A percentile compares a stretch with the other conserved stretches of the same genome.
These are phyloP conservation scores for Rubus parviflorus DNA, from an alignment of 306 rosid species.

Conservation along the genomic window DNA sequence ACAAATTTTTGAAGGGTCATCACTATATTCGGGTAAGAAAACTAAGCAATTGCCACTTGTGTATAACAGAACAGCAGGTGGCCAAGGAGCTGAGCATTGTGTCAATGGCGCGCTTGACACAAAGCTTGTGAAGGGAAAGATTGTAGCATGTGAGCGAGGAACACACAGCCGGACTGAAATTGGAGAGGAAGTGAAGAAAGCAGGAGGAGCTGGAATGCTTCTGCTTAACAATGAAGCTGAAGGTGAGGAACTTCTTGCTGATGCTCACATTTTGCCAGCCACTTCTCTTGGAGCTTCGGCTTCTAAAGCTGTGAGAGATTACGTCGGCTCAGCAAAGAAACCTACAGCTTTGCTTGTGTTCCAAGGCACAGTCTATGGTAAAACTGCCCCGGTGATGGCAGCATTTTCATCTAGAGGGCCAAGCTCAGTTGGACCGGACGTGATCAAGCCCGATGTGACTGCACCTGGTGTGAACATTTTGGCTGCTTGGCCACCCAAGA, in stretches of 20 bases:
- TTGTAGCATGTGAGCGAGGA: conserved; percentile 67
- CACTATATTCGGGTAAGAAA: conserved; percentile 47
- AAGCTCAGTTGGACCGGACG: conserved; percentile 38
- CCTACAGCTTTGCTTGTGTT: conserved; percentile 56
- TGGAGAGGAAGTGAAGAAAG: conserved; percentile 60
- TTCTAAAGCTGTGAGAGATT: conserved; percentile 35
- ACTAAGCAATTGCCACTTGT: conserved; percentile 48
- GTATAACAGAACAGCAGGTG: conserved; percentile 52
- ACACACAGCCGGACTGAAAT: conserved; percentile 39
- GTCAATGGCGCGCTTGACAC: conserved; percentile 39
- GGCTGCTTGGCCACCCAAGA: conserved; percentile 69
- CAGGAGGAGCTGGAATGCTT: conserved; percentile 67
- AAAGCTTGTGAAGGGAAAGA: conserved; percentile 51
- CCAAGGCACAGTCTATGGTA: conserved; percentile 52
- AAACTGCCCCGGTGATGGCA: conserved; percentile 57
- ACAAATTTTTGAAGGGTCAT: conserved; percentile 50
- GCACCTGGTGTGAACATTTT: conserved; percentile 82
- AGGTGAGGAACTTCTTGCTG: conserved; percentile 72
- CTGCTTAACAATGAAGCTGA: conserved; percentile 43
- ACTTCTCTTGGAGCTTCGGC: conserved; percentile 62
- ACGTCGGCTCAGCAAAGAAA: conserved; percentile 10
- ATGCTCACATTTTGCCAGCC: conserved; percentile 61
- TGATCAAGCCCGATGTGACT: conserved; percentile 73
- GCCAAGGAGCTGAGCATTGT: conserved; percentile 44
- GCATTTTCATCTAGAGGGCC: conserved; percentile 85